These are phyloP conservation scores for Penicillium sp. DNA, from an alignment of 2,329 filamentous ascomycete genomes.

Conservation along the genomic window DNA sequence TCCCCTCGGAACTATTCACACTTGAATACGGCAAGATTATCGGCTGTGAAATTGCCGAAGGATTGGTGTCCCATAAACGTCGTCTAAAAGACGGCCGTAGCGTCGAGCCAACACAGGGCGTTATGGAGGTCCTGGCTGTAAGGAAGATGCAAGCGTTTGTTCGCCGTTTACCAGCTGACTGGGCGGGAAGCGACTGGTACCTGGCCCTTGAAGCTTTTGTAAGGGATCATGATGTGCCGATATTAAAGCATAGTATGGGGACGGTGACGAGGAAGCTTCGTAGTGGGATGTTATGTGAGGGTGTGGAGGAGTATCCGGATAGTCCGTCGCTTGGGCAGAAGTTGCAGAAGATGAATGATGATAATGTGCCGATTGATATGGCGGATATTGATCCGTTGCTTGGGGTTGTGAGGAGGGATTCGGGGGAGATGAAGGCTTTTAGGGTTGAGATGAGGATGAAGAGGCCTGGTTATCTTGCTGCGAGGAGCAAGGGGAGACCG, in stretches of 20 bases:
- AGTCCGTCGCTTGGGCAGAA: not conserved
- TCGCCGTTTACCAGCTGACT: not conserved
- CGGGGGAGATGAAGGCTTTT: not conserved
- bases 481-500: not conserved
- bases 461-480: not conserved
- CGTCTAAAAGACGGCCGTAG: not conserved
- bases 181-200: slow-evolving; percentile 1
- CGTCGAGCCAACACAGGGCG: not conserved
- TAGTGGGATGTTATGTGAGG: not conserved
- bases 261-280: not conserved
- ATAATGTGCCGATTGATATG: not conserved
- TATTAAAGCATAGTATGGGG: not conserved
- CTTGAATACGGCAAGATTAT: slow-evolving; percentile 5
- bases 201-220: not conserved
- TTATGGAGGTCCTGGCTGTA: not conserved
- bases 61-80: not conserved
- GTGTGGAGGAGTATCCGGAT: too few species aligned
- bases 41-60: slow-evolving; percentile 4
- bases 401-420: not conserved
- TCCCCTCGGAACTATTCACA: not conserved
- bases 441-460: not conserved
- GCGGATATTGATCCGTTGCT: not conserved
- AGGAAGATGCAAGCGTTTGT: slow-evolving; percentile 6
- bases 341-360: not conserved
- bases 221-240: not conserved